These are phyloP conservation scores for Flaveria sonorensis DNA, from an alignment of 129 eudicot species.

Conservation along the genomic window DNA sequence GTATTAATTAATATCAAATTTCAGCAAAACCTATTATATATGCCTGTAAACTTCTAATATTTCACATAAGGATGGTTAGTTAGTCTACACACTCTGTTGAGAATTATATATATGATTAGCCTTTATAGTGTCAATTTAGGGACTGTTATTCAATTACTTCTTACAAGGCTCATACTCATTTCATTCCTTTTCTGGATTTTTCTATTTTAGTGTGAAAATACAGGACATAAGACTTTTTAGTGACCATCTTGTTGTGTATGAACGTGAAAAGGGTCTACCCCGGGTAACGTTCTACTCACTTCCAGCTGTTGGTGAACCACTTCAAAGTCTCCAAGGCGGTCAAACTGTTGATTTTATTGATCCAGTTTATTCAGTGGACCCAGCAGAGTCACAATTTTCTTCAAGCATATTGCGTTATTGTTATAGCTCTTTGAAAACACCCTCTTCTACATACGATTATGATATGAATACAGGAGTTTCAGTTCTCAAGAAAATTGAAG, in stretches of 20 bases:
- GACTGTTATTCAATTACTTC: not conserved
- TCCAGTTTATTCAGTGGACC: slow-evolving; percentile 72
- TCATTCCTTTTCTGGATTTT: not conserved
- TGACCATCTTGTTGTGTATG: slow-evolving; percentile 81
- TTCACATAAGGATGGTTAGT: not conserved
- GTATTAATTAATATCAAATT: no score
- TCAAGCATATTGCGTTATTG: slow-evolving; percentile 70
- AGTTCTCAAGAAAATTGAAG: slow-evolving; percentile 81
- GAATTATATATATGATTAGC: slow-evolving; percentile 3
- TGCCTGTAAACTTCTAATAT: no score
- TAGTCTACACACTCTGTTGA: slow-evolving; percentile 8
- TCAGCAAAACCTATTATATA: no score
- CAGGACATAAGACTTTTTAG: slow-evolving; percentile 67
- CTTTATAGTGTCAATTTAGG: not conserved
- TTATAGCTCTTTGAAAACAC: slow-evolving; percentile 86
- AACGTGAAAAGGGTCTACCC: slow-evolving; percentile 84
- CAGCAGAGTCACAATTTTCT: slow-evolving; percentile 68
- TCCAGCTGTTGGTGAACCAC: slow-evolving; percentile 74
- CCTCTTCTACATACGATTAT: slow-evolving; percentile 82
- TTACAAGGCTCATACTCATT: not conserved
- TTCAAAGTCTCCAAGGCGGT: slow-evolving; percentile 70
- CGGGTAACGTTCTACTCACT: slow-evolving; percentile 61
- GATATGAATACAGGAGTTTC: slow-evolving; percentile 88
- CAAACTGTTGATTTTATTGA: slow-evolving; percentile 73
- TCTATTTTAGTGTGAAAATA: slow-evolving; percentile 61